Conservation (phyloP, 768 basidiomycete species). For the Xerocomellus dryophilus region DNA sequence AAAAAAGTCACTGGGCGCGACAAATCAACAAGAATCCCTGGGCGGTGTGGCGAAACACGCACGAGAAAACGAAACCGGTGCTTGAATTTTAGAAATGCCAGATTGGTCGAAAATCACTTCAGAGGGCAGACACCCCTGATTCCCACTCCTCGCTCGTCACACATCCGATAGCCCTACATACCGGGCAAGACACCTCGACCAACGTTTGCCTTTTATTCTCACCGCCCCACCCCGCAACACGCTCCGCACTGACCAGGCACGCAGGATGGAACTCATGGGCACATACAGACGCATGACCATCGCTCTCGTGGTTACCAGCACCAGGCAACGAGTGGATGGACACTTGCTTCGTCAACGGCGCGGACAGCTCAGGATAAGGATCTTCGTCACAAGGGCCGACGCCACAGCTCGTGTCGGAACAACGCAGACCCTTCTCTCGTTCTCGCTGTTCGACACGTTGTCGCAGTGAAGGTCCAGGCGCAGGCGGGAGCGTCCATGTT, state of each 20-base stretch:
- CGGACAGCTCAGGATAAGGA: constrained; percentile 40
- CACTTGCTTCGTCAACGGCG: constrained; percentile 19
- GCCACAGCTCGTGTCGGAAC: constrained; percentile 70
- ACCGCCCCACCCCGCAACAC: constrained; percentile 59
- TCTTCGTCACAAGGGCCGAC: constrained; percentile 75
- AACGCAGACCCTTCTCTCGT: constrained; percentile 68
- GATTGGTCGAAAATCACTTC: not conserved
- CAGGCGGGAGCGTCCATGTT: constrained; percentile 56
- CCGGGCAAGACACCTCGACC: constrained; percentile 72
- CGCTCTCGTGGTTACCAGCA: constrained; percentile 12
- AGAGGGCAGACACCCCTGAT: constrained; percentile 38
- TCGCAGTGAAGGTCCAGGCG: constrained; percentile 69
- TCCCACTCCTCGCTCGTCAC: constrained; percentile 64
- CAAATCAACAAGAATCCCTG: not conserved
- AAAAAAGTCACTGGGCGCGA: not conserved
- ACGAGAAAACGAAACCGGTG: not conserved
- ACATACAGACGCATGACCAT: constrained; percentile 40
- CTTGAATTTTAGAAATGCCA: not conserved
- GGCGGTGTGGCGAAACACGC: not conserved
- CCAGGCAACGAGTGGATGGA: constrained; percentile 21
- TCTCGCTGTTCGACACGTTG: constrained; percentile 72
- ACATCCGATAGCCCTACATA: constrained; percentile 63
- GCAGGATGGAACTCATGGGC: constrained; percentile 66
- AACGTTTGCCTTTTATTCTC: constrained; percentile 38
- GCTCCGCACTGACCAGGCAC: constrained; percentile 68